Evolutionary conservation across 2,329 filamentous ascomycete genomes (phyloP).

Genomic region (Alternaria novae-zelandiae): DNA sequence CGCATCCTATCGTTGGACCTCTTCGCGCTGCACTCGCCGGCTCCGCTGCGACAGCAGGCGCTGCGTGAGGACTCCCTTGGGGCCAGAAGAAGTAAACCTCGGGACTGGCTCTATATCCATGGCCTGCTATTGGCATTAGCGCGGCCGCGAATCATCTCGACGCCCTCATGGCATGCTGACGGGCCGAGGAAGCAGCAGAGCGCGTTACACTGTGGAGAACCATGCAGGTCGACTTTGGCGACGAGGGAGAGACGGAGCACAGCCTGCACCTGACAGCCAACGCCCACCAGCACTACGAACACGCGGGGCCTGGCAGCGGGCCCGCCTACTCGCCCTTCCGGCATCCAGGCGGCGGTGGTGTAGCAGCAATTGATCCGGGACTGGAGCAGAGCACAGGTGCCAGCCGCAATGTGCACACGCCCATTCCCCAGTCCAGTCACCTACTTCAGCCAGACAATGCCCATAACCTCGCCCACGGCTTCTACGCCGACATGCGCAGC

Average conservation of each 20-base stretch:
- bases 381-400: conserved; percentile 44
- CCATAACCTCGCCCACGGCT: conserved; percentile 41
- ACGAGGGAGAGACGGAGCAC: conserved; percentile 41
- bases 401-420: conserved; percentile 45
- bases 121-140: conserved; percentile 29
- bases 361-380: conserved; percentile 46
- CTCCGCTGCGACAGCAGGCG: conserved; percentile 17
- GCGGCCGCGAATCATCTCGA: conserved; percentile 25
- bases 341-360: conserved; percentile 33
- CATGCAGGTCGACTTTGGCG: conserved; percentile 50
- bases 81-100: background rate
- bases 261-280: conserved; percentile 39
- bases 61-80: background rate
- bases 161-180: conserved; percentile 43
- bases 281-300: conserved; percentile 43
- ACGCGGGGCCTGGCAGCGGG: conserved; percentile 34
- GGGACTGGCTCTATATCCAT: conserved; percentile 13
- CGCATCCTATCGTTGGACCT: conserved; percentile 33
- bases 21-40: conserved; percentile 27
- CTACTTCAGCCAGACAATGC: conserved; percentile 47
- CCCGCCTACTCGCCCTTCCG: conserved; percentile 44
- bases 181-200: conserved; percentile 25
- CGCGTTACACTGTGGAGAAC: conserved; percentile 31
- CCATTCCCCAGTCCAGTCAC: conserved; percentile 41
- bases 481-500: conserved; percentile 49